phyloP scores from a whole-genome alignment of 1,284 basidiomycete genomes.

The Ustilago xerochloae region DNA sequence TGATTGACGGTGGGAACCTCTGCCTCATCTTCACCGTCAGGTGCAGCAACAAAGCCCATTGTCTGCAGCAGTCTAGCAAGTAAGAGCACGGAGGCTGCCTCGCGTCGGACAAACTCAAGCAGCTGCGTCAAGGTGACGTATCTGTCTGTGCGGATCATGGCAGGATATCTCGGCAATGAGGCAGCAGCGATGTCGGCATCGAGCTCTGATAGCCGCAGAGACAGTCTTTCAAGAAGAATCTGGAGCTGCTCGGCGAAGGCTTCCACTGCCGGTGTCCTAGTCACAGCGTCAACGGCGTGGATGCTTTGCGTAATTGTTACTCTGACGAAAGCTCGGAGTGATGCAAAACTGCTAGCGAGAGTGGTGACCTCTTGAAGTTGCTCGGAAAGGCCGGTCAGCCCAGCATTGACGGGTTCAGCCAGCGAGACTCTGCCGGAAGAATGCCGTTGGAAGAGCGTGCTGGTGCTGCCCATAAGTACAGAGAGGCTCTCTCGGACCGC shows the following conservation, averaged over 20 bases:
- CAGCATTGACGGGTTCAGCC: not conserved
- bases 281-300: constrained; percentile 24
- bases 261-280: constrained; percentile 35
- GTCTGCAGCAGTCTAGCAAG: constrained; percentile 14
- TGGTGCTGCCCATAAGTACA: constrained; percentile 22
- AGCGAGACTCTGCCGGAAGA: not conserved
- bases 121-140: constrained; percentile 33
- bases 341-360: constrained; percentile 12
- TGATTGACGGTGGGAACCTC: not conserved
- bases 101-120: constrained; percentile 14
- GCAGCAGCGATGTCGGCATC: constrained; percentile 30
- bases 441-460: constrained; percentile 8
- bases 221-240: constrained; percentile 25
- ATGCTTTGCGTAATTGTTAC: constrained; percentile 19
- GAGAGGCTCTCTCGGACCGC: constrained; percentile 29
- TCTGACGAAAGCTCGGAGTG: constrained; percentile 18
- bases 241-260: constrained; percentile 42
- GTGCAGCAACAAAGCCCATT: constrained; percentile 14
- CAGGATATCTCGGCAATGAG: constrained; percentile 1
- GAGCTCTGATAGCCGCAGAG: constrained; percentile 14
- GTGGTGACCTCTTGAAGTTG: constrained; percentile 13
- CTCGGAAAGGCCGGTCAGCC: constrained; percentile 6
- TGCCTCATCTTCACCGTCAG: not conserved
- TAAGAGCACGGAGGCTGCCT: constrained; percentile 23
- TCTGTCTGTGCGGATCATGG: constrained; percentile 9